Conservation (phyloP, 208 protist genomes). For the Porcisia deanei region DNA sequence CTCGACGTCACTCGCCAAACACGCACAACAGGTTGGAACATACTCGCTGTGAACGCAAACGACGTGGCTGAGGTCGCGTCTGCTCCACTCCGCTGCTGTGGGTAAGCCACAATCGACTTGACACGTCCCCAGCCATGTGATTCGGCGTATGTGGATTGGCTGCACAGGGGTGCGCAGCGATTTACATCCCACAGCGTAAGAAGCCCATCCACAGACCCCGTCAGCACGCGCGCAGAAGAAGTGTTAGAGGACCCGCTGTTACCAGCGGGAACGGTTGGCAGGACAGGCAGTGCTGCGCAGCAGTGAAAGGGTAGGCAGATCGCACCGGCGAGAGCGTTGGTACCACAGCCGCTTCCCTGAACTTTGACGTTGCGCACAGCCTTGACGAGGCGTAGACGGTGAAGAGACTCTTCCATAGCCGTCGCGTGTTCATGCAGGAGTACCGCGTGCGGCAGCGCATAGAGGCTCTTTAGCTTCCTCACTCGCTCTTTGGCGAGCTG, state of each 20-base stretch:
- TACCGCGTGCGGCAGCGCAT: slow-evolving; percentile 29
- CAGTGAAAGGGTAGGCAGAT: slow-evolving; percentile 74
- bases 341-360: slow-evolving; percentile 8
- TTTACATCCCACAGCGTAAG: slow-evolving; percentile 77
- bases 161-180: slow-evolving; percentile 44
- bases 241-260: neutral
- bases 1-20: slow-evolving; percentile 37
- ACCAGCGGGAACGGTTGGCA: neutral
- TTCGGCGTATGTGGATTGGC: slow-evolving; percentile 40
- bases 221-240: slow-evolving; percentile 35
- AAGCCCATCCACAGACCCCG: slow-evolving; percentile 76
- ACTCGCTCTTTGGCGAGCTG: slow-evolving; percentile 51
- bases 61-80: slow-evolving; percentile 11
- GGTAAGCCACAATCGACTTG: slow-evolving; percentile 56
- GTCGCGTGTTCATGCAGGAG: slow-evolving; percentile 38
- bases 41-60: slow-evolving; percentile 66
- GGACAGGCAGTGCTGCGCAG: slow-evolving; percentile 48
- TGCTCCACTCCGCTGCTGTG: slow-evolving; percentile 2
- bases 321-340: slow-evolving; percentile 30
- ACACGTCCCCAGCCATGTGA: slow-evolving; percentile 61
- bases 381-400: slow-evolving; percentile 57
- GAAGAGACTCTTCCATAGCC: slow-evolving; percentile 33
- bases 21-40: slow-evolving; percentile 68
- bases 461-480: slow-evolving; percentile 58
- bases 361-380: slow-evolving; percentile 84